phyloP scores from a whole-genome alignment of 148 eudicot genomes.

The Pharnaceum exiguum region DNA sequence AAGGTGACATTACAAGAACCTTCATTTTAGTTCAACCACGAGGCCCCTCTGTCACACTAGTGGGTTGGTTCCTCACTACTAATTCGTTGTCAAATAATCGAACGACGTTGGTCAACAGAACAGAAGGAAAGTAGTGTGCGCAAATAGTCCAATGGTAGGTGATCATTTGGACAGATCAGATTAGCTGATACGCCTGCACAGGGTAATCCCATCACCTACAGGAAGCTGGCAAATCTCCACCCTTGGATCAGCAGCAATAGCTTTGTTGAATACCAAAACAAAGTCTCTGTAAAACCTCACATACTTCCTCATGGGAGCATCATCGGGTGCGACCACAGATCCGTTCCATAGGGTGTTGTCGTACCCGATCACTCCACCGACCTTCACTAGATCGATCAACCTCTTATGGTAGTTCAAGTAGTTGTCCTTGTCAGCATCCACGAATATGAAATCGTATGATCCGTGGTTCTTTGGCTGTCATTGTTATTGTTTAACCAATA shows the following conservation, averaged over 20 bases:
- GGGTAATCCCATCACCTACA: constrained; percentile 62
- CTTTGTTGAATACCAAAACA: constrained; percentile 62
- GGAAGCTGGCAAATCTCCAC: constrained; percentile 75
- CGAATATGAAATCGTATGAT: constrained; percentile 53
- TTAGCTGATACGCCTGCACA: constrained; percentile 60
- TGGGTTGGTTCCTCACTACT: too few species aligned
- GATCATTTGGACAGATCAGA: neutral
- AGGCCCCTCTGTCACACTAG: too few species aligned
- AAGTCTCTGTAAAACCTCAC: constrained; percentile 64
- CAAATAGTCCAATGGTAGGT: neutral
- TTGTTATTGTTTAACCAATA: neutral
- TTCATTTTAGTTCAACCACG: too few species aligned
- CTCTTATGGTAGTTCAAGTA: constrained; percentile 67
- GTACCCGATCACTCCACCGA: constrained; percentile 66
- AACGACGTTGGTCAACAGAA: too few species aligned
- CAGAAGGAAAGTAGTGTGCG: neutral
- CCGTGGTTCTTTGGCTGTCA: constrained; percentile 54
- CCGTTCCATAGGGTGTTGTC: constrained; percentile 86
- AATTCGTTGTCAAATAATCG: too few species aligned
- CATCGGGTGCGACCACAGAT: constrained; percentile 53
- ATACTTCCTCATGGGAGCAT: constrained; percentile 65
- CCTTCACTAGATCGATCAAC: constrained; percentile 51
- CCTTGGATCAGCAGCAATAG: constrained; percentile 58
- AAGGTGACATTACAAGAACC: too few species aligned
- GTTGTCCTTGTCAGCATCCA: constrained; percentile 78